Evolutionary conservation across 305 asterid genomes (phyloP), one percentile per base, ranked within the genome.

Genomic region (Fraxinus paxiana): DNA sequence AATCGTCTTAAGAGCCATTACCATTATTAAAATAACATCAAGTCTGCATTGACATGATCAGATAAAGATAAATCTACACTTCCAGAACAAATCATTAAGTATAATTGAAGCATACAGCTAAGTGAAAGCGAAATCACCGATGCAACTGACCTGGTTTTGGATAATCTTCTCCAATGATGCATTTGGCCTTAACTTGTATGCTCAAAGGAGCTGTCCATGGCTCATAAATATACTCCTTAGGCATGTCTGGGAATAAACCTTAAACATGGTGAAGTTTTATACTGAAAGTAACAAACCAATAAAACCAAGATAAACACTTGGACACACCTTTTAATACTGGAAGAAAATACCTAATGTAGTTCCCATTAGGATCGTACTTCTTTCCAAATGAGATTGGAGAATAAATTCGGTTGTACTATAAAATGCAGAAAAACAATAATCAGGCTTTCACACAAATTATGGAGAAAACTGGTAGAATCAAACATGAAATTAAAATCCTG

Each of bases 331-430:
- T 93, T 63, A 95, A 86, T 67, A 90, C 78, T 2, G 98, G 98
- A 77, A 95, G 97, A 86, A 95, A 95, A 90, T 95, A 94, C 81
- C 95, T 88, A 43, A 93, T 90, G 59, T 90, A 95, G 73, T 84
- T 88, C 37, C 98, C 98, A 67, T 86, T 85, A 9, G 97, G 96
- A 82, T 95, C 98, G 72, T 95, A 91, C 82, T 93, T 95, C 88
- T 92, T 95, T 79, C 98, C 98, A 77, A 92, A 95, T 73, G 98
- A 82, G 85, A 90, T 87, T 73, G 98, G 98, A 85, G 98, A 95
- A 84, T 95, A 95, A 59, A 93, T 88, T 69, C 97, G 96, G 83
- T 93, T 90, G 80, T 92, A 95, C 98, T 95, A 95, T 41, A 74
- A 54, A 81, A 71, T 65, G 51, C 34, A 82, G 79, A 80, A 10